phyloP scores from a whole-genome alignment of 2,329 filamentous ascomycete species.

The Nothophoma quercina region DNA sequence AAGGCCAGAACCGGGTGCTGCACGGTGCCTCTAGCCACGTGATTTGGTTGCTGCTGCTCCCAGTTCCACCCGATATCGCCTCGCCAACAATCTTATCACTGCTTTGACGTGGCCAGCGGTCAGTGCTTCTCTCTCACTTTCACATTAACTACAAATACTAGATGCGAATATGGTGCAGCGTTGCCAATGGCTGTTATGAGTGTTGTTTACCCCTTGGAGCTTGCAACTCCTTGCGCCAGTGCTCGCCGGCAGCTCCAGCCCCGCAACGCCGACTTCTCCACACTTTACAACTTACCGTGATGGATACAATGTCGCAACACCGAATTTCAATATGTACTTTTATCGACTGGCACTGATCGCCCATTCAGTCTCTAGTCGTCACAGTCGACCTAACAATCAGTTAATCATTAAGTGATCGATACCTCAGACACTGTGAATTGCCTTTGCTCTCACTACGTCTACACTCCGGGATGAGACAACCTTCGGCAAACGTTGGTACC shows the following conservation, averaged over 20 bases:
- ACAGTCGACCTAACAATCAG: too few species aligned
- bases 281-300: constrained; percentile 2
- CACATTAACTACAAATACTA: neutral
- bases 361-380: too few species aligned
- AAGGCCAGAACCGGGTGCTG: constrained; percentile 19
- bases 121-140: neutral
- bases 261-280: constrained; percentile 20
- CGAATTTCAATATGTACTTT: neutral
- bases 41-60: constrained; percentile 3
- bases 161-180: too few species aligned
- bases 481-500: too few species aligned
- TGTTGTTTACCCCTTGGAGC: constrained; percentile 4
- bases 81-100: constrained; percentile 19
- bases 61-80: constrained; percentile 19
- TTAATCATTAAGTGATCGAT: too few species aligned
- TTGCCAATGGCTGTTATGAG: constrained; percentile 4
- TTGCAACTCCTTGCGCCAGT: neutral
- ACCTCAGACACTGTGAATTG: too few species aligned
- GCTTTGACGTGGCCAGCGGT: neutral
- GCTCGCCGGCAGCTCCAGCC: constrained; percentile 8
- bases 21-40: constrained; percentile 11
- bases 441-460: too few species aligned
- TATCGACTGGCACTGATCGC: too few species aligned
- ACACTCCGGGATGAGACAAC: too few species aligned
- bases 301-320: neutral